Percentiles rank a stretch among this genome's conserved stretches.
phyloP scores from a whole-genome alignment of 2,329 filamentous ascomycete species.

The Colletotrichum chrysophilum region DNA sequence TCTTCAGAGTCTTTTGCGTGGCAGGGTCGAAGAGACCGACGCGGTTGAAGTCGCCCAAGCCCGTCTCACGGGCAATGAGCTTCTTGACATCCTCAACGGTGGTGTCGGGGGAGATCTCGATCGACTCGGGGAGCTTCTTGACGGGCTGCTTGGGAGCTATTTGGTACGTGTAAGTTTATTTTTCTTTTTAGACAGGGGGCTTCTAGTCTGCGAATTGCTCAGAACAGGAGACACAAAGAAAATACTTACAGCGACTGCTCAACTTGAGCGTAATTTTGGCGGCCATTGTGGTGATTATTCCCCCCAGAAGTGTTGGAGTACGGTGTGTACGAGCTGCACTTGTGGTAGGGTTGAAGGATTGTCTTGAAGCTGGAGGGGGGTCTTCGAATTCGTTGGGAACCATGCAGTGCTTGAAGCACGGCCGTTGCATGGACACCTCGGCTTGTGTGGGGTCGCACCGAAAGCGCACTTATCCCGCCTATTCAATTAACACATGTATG shows the following conservation, averaged over 20 bases:
- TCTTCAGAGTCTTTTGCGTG: constrained; percentile 67
- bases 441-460: neutral
- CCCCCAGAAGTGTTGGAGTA: neutral
- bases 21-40: constrained; percentile 66
- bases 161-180: constrained; percentile 4
- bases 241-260: constrained; percentile 42
- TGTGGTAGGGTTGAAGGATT: neutral
- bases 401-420: constrained; percentile 16
- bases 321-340: neutral
- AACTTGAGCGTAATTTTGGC: constrained; percentile 44
- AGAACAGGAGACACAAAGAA: neutral
- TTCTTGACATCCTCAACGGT: constrained; percentile 67
- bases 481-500: neutral
- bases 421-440: neutral
- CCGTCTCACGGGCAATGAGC: constrained; percentile 54
- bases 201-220: neutral
- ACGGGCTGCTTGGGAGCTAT: constrained; percentile 55
- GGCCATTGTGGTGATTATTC: constrained; percentile 29
- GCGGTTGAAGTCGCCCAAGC: constrained; percentile 63
- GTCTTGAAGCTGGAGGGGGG: neutral
- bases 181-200: neutral
- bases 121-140: constrained; percentile 56
- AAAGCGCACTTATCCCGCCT: neutral
- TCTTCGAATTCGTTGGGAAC: neutral
- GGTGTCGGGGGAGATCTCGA: constrained; percentile 54